A percentile compares a stretch with the other conserved stretches of the same genome.
These are phyloP conservation scores for Yarrowia sp. DNA, from an alignment of 805 yeast species.

Conservation along the genomic window DNA sequence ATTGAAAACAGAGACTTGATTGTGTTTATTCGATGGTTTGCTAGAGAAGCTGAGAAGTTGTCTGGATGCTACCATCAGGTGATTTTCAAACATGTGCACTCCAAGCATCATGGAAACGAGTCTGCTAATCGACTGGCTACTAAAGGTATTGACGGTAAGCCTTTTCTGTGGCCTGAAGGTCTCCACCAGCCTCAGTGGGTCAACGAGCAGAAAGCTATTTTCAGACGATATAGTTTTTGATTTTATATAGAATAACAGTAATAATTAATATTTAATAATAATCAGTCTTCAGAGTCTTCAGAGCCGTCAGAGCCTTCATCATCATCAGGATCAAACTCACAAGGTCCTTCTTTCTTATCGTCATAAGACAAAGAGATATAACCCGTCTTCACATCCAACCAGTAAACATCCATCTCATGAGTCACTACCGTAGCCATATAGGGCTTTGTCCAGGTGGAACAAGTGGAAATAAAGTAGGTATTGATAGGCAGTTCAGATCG, in stretches of 20 bases:
- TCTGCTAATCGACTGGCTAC: neutral
- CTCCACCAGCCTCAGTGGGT: slow-evolving; percentile 1
- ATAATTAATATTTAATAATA: neutral
- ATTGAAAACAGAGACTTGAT: neutral
- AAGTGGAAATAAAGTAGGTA: no score
- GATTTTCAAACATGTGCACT: neutral
- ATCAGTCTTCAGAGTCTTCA: neutral
- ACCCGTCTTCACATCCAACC: no score
- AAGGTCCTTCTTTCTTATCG: no score
- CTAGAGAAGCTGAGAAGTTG: neutral
- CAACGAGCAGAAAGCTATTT: neutral
- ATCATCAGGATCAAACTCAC: no score
- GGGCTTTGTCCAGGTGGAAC: no score
- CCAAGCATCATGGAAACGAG: slow-evolving; percentile 9
- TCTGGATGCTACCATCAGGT: slow-evolving; percentile 1
- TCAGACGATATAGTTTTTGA: neutral
- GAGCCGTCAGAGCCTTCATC: no score
- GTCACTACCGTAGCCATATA: no score
- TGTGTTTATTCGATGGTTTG: neutral
- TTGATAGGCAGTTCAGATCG: no score
- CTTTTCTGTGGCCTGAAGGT: neutral
- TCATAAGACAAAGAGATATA: no score
- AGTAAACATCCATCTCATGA: no score
- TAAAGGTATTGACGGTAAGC: neutral
- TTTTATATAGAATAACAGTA: no score